Evolutionary conservation across 2,329 filamentous ascomycete genomes (phyloP).

Genomic region (Tolypocladium sp.): DNA sequence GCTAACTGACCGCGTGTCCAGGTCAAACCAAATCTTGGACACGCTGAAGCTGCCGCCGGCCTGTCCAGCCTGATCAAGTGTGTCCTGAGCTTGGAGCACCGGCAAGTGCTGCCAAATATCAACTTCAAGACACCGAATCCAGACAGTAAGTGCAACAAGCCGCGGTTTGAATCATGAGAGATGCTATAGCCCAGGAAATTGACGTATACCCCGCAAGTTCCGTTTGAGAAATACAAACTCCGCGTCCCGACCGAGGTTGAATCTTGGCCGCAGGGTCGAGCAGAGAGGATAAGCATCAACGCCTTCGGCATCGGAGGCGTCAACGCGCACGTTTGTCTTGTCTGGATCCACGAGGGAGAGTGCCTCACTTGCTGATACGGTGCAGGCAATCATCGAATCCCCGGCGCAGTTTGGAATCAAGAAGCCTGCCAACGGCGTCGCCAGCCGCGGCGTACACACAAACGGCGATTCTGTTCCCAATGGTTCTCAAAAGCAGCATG

Average conservation of each 20-base stretch:
- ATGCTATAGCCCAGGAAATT: too few species aligned
- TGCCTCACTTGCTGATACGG: too few species aligned
- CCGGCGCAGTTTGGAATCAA: background rate
- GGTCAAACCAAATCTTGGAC: conserved; percentile 21
- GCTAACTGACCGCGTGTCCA: background rate
- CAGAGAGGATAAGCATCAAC: conserved; percentile 34
- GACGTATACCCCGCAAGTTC: too few species aligned
- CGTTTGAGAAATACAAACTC: too few species aligned
- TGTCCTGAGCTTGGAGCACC: conserved; percentile 14
- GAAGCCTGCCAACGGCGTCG: too few species aligned
- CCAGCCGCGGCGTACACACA: too few species aligned
- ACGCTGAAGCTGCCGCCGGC: conserved; percentile 16
- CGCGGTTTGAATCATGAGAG: too few species aligned
- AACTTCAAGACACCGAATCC: conserved; percentile 12
- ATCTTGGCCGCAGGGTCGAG: conserved; percentile 23
- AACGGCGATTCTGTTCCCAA: too few species aligned
- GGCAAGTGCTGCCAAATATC: conserved; percentile 12
- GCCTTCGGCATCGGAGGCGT: conserved; percentile 33
- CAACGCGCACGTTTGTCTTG: conserved; percentile 28
- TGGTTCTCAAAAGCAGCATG: too few species aligned
- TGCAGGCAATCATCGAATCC: background rate
- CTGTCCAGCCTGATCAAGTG: conserved; percentile 16
- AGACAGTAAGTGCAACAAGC: conserved; percentile 6
- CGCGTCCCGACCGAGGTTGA: conserved; percentile 19
- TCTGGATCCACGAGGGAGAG: too few species aligned